Conservation (phyloP, 371 early-diverging fungal genomes). For the Batkoa obscura region DNA sequence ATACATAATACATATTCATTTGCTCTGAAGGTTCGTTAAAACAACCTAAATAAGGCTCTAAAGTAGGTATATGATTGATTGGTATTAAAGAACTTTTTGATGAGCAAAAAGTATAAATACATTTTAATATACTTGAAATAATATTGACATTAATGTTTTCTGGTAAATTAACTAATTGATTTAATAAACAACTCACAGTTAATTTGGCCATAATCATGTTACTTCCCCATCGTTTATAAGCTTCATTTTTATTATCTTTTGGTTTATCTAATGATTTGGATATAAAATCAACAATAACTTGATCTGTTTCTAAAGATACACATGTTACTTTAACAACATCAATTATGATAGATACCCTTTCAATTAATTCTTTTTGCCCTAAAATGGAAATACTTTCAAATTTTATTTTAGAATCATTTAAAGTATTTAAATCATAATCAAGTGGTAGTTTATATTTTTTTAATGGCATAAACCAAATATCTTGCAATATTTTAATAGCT, state of each 20-base stretch:
- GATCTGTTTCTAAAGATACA: background rate
- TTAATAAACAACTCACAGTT: constrained; percentile 46
- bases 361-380: constrained; percentile 19
- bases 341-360: constrained; percentile 19
- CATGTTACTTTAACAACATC: constrained; percentile 15
- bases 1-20: constrained; percentile 23
- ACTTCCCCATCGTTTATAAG: constrained; percentile 11
- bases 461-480: constrained; percentile 41
- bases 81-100: constrained; percentile 18
- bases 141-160: too few species aligned
- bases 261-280: constrained; percentile 12
- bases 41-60: background rate
- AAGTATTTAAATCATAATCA: constrained; percentile 17
- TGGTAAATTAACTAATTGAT: constrained; percentile 13
- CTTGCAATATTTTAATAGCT: constrained; percentile 43
- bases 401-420: constrained; percentile 12
- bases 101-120: constrained; percentile 20
- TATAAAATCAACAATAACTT: background rate
- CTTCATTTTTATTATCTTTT: constrained; percentile 15
- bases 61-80: constrained; percentile 19
- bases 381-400: constrained; percentile 12
- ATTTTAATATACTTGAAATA: constrained; percentile 14
- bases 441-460: constrained; percentile 12
- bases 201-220: constrained; percentile 24
- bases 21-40: constrained; percentile 20